Base-by-base conservation (phyloP, 2,329 filamentous ascomycete genomes). In the Thelonectria blattea region DNA sequence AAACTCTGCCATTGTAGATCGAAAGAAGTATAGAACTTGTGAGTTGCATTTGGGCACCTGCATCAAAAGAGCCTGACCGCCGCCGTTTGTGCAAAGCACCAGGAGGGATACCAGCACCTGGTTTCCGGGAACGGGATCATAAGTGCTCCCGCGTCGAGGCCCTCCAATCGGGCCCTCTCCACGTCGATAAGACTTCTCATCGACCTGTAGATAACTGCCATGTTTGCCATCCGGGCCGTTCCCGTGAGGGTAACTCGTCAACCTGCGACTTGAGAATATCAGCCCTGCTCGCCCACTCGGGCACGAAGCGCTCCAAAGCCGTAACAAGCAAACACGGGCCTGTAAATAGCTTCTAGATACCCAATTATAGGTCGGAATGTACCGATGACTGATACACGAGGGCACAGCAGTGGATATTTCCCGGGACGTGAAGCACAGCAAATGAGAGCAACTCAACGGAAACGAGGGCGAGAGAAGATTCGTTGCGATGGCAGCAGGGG, bases 331-430 rank as follows among this genome's bases (percentile, higher is more conserved):
- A 47, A 10, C 20, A 27, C 9, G 15, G 49, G 43, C 53, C 61
- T 45, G n/a, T 60, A 67, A 68, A 70, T 67, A 69, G 62, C 17
- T 61, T 54, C 49, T 24, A 49, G 47, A 42, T 48, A 49, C 56
- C 34, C 41, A 15, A 37, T 30, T n/a, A 24, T 32, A 27, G 27
- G 27, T 10, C 54, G 15, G n/a, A n/a, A 22, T 55, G 20, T 27
- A 55, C 52, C 18, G 30, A 12, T 11, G 12, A 46, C 17, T 12
- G 22, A 47, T 22, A 47, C 20, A 27, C 45, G 45, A 52, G 58
- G 45, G 39, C 65, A 68, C 52, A 41, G 32, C 30, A 63, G 49
- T 43, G n/a, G 18, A 42, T 59, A 56, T 60, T 64, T 32, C 61
- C 67, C 60, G 49, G 42, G 49, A 20, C 48, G 37, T 18, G 45